Evolutionary conservation across 2,329 filamentous ascomycete genomes (phyloP), one percentile per base, ranked within the genome.

Genomic region (Plenodomus biglobosus): DNA sequence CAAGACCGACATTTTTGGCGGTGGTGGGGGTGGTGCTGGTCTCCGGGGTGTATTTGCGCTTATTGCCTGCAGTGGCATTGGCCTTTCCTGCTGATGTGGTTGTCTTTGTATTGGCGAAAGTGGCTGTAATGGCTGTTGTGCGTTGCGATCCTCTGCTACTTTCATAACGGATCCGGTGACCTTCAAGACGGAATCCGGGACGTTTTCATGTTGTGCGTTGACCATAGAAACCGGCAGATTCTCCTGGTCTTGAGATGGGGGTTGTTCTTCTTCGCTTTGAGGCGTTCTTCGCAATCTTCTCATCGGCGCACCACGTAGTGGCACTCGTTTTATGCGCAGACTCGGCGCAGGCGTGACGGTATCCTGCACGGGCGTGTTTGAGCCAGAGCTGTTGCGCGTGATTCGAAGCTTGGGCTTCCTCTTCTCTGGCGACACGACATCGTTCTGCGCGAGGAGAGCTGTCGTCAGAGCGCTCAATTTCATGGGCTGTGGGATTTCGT

Each of bases 1-100:
- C n/a, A 96, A 76, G 7, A 96, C 87, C 1, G 89, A 94, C 92
- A 97, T 97, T 72, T 96, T 97, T 1, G 94, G 92, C 7, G 91
- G 91, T 2, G 92, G 92, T 16, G 86, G n/a, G n/a, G n/a, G 71
- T 2, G 86, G 87, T 1, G 90, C 90, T 18, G 87, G 81, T 58
- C 91, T 80, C 62, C 84, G 87, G 10, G 91, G 91, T 3, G 90
- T 96, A 62, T 87, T 87, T 48, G 77, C 80, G 61, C 79, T 84
- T 52, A 81, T 76, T 6, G 74, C 70, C 13, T 78, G 78, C 8
- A 86, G 70, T 13, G 77, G 75, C 22, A 72, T 68, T 17, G 77
- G 77, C 46, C 73, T 75, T 57, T 73, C 76, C 52, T 62, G 71
- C 61, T 58, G 71, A 8, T 53, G 80, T 65, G 30, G 75, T 64